Evolutionary conservation across 257 asterid genomes (phyloP).

Genomic region (Gentiana straminea): DNA sequence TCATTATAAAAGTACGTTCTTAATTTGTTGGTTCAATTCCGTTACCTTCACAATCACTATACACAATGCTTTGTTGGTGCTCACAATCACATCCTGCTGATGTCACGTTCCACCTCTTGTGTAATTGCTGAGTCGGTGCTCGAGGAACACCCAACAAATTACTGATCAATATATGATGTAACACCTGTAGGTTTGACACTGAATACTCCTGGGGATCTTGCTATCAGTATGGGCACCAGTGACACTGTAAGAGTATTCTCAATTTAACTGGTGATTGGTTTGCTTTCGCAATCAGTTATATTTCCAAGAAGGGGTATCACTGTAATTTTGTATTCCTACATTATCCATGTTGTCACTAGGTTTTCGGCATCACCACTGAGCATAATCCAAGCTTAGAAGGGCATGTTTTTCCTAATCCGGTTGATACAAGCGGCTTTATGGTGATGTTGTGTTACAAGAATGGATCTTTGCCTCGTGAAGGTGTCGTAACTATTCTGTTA

Average conservation of each 20-base stretch:
- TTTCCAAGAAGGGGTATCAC: too few species aligned
- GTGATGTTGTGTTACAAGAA: constrained; percentile 88
- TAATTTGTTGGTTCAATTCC: too few species aligned
- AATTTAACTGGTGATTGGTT: background rate
- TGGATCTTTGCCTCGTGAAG: constrained; percentile 95
- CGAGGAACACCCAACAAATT: background rate
- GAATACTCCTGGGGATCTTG: constrained; percentile 75
- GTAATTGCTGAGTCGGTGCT: too few species aligned
- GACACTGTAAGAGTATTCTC: constrained; percentile 56
- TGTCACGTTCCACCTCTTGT: too few species aligned
- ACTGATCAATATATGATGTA: background rate
- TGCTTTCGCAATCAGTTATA: background rate
- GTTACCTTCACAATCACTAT: too few species aligned
- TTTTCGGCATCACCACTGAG: constrained; percentile 66
- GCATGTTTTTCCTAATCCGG: constrained; percentile 90
- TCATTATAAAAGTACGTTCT: too few species aligned
- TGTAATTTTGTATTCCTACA: too few species aligned
- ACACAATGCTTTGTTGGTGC: too few species aligned
- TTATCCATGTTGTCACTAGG: constrained; percentile 18
- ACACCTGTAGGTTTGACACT: constrained; percentile 59
- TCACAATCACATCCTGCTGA: too few species aligned
- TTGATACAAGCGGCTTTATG: constrained; percentile 70
- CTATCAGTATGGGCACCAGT: constrained; percentile 93
- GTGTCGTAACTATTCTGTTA: constrained; percentile 22
- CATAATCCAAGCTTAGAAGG: constrained; percentile 85